Evolutionary conservation across 2,329 filamentous ascomycete species (phyloP).

Genomic region (Sporothrix euskadiensis): DNA sequence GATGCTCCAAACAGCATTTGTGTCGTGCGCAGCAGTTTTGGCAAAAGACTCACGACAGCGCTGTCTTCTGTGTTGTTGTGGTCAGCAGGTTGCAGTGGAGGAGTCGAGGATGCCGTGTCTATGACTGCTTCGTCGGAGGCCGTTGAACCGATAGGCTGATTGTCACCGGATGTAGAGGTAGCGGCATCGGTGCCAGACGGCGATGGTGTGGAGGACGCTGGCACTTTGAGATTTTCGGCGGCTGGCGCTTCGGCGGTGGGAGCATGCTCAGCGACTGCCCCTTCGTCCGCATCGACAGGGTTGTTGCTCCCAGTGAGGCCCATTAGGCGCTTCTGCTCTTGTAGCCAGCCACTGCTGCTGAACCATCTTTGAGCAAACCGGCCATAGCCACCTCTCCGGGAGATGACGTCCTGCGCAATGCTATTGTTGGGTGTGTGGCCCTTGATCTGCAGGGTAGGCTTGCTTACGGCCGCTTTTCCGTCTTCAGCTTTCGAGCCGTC

Average conservation of each 20-base stretch:
- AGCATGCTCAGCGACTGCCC: constrained; percentile 24
- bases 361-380: constrained; percentile 92
- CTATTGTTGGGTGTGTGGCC: constrained; percentile 49
- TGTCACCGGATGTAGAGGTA: not conserved
- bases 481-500: not conserved
- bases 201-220: not conserved
- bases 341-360: constrained; percentile 76
- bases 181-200: not conserved
- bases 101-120: constrained; percentile 17
- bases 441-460: not conserved
- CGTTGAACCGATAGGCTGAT: not conserved
- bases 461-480: not conserved
- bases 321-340: constrained; percentile 67
- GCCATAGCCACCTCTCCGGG: constrained; percentile 78
- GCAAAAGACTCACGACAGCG: constrained; percentile 63
- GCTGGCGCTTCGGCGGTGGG: not conserved
- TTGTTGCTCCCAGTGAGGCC: constrained; percentile 62
- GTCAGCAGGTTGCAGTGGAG: not conserved
- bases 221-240: not conserved
- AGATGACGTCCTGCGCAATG: constrained; percentile 86
- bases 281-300: constrained; percentile 36
- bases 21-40: constrained; percentile 80
- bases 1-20: constrained; percentile 81
- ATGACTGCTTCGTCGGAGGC: not conserved
- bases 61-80: constrained; percentile 32